phyloP scores from a whole-genome alignment of 805 yeast genomes.

The Nematodospora valgi region DNA sequence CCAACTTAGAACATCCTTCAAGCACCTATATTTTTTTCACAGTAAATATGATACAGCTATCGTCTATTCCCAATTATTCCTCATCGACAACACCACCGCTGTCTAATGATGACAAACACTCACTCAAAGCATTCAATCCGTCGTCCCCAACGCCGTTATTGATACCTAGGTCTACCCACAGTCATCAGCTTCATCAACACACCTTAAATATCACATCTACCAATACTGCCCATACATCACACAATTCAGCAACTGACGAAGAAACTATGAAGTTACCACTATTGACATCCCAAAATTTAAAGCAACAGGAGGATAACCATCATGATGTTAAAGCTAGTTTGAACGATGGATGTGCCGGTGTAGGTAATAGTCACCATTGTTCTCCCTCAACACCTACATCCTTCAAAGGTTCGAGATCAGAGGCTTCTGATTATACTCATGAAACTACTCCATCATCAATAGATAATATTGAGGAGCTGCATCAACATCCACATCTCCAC shows the following conservation, averaged over 20 bases:
- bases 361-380: neutral
- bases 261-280: slow-evolving; percentile 2
- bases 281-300: slow-evolving; percentile 5
- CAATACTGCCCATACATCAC: no score
- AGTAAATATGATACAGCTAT: slow-evolving; percentile 8
- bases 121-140: no score
- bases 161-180: no score
- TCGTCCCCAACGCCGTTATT: no score
- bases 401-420: slow-evolving; percentile 22
- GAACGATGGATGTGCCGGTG: no score
- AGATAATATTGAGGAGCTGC: slow-evolving; percentile 11
- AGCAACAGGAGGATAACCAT: neutral
- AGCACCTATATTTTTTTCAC: no score
- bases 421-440: slow-evolving; percentile 19
- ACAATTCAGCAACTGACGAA: neutral
- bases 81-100: no score
- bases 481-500: slow-evolving; percentile 1
- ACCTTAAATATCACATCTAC: no score
- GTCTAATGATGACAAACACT: no score
- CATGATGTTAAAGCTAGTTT: neutral
- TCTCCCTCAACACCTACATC: slow-evolving; percentile 23
- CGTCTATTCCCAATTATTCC: slow-evolving; percentile 3
- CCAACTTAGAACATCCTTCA: no score
- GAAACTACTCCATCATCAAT: slow-evolving; percentile 25
- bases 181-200: no score